These are phyloP conservation scores for Kodamaea laetipori DNA, from an alignment of 805 yeast species.

Conservation along the genomic window DNA sequence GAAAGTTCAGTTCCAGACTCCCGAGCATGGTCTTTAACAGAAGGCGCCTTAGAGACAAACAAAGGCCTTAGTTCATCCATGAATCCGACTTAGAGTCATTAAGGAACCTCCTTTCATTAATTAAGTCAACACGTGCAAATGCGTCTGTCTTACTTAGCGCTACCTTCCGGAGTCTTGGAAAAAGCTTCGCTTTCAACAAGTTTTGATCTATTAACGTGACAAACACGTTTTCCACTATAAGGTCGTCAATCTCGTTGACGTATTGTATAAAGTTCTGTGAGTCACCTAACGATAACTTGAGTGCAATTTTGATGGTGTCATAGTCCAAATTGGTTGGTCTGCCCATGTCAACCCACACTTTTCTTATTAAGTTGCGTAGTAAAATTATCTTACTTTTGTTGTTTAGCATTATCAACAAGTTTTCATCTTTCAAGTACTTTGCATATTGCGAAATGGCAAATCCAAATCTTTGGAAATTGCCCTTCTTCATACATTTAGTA, in stretches of 20 bases:
- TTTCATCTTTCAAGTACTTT: slow-evolving; percentile 37
- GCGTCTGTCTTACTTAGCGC: slow-evolving; percentile 46
- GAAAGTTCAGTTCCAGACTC: too few species aligned
- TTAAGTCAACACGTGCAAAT: slow-evolving; percentile 35
- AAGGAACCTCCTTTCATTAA: slow-evolving; percentile 21
- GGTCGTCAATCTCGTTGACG: slow-evolving; percentile 31
- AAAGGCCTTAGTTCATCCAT: slow-evolving; percentile 21
- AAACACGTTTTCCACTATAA: slow-evolving; percentile 51
- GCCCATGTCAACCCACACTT: slow-evolving; percentile 31
- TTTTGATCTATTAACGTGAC: slow-evolving; percentile 56
- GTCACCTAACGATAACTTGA: slow-evolving; percentile 18
- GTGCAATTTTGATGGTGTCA: slow-evolving; percentile 26
- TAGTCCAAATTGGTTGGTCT: slow-evolving; percentile 31
- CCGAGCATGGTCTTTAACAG: too few species aligned
- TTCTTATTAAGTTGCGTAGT: slow-evolving; percentile 46
- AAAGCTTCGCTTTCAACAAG: slow-evolving; percentile 53
- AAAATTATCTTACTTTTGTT: slow-evolving; percentile 49
- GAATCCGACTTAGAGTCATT: slow-evolving; percentile 13
- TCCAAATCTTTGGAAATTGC: slow-evolving; percentile 42
- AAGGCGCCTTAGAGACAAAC: too few species aligned
- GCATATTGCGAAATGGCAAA: slow-evolving; percentile 31
- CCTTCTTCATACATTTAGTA: slow-evolving; percentile 39
- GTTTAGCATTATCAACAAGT: slow-evolving; percentile 44
- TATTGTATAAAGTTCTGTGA: slow-evolving; percentile 7
- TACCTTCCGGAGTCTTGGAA: slow-evolving; percentile 41